Evolutionary conservation across 2,329 filamentous ascomycete species (phyloP), one percentile per base, ranked within the genome.

Genomic region (Chaetomiaceae sp.): DNA sequence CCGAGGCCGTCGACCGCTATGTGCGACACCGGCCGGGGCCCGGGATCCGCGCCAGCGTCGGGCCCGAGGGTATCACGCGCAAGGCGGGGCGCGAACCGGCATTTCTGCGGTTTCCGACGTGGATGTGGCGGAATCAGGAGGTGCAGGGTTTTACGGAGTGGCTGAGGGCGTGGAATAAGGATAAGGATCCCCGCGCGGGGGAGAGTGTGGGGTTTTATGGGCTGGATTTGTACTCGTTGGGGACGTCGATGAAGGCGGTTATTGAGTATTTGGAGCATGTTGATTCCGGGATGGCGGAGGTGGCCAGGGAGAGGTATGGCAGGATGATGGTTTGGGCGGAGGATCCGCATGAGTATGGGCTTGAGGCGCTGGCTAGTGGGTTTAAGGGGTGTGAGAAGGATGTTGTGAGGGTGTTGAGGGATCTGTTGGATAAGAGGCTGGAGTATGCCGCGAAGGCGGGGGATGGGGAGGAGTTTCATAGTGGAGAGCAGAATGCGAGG

Each of bases 101-200:
- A 5, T 78, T 78, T 58, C 65, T 72, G 34, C 67, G 75, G 21
- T 79, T 78, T 42, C 76, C 76, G 13, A 74, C 70, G 3, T 79
- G 75, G 76, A 78, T 79, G 75, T 79, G 76, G 76, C 69, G 76
- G 10, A 79, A 79, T 53, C 62, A 63, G 13, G 76, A 78, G 55
- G 70, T 77, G 56, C 72, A 76, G 49, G 67, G 69, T 2, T 72
- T 79, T 42, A 68, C 74, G 10, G 72, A 77, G 57, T 79, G 75
- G 76, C 66, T 79, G 62, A 68, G 74, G 5, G 59, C 68, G 17
- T 68, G 67, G 55, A 77, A 76, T 49, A 10, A 44, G 12, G 55
- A 57, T 17, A 41, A n/a, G 1, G 33, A 58, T 34, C 27, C 50
- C 44, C 31, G 58, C 41, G 45, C 1, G 4, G 9, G 43, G 3